Evolutionary conservation across 176 grass and related monocot species (phyloP).

Genomic region (Eleusine indica): DNA sequence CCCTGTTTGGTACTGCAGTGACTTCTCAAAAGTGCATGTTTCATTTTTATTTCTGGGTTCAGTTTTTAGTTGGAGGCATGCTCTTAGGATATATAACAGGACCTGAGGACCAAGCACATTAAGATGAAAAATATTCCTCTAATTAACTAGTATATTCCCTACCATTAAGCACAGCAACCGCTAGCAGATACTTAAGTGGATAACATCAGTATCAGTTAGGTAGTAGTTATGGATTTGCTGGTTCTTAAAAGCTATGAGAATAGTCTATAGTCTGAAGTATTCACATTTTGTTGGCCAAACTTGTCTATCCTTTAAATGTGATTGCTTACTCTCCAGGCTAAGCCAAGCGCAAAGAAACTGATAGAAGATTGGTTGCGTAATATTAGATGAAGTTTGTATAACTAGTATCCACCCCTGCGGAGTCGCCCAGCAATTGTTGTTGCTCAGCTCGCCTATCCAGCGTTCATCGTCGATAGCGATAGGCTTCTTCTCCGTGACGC

Average conservation of each 20-base stretch:
- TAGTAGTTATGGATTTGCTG: constrained; percentile 34
- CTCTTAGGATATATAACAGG: background rate
- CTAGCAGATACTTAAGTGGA: constrained; percentile 3
- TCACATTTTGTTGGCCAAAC: background rate
- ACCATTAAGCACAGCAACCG: background rate
- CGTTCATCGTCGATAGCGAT: no score
- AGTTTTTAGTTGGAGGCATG: background rate
- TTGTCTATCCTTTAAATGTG: background rate
- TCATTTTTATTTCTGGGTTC: background rate
- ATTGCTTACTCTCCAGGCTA: no score
- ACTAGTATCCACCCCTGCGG: no score
- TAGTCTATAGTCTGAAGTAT: constrained; percentile 32
- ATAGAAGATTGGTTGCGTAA: no score
- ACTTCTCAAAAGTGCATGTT: background rate
- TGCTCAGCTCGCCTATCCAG: no score
- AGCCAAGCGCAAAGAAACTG: no score
- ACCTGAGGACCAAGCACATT: no score
- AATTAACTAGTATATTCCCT: background rate
- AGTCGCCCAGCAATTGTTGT: no score
- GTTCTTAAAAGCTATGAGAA: constrained; percentile 28
- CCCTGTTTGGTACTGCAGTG: background rate
- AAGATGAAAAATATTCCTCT: no score
- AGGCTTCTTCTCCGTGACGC: no score
- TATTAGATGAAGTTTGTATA: no score
- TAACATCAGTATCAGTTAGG: constrained; percentile 29